phyloP scores from a whole-genome alignment of 352 stramenopile species.

The Globisporangium paddicum region DNA sequence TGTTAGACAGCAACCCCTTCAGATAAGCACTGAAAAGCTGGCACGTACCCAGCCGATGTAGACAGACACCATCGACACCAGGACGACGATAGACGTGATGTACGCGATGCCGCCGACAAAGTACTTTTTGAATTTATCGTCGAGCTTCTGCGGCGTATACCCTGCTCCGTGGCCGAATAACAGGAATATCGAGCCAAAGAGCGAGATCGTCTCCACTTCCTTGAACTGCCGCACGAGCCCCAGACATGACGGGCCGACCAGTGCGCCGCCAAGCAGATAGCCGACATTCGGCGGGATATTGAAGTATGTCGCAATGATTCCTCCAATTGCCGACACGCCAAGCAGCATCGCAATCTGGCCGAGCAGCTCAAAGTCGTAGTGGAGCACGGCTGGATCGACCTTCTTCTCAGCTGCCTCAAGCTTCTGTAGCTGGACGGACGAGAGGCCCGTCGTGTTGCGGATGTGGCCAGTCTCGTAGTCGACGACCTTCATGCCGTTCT shows the following conservation, averaged over 20 bases:
- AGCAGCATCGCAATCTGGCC: slow-evolving; percentile 79
- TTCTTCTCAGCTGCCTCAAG: slow-evolving; percentile 77
- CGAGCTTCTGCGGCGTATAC: slow-evolving; percentile 63
- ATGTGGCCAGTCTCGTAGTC: slow-evolving; percentile 83
- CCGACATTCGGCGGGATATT: slow-evolving; percentile 88
- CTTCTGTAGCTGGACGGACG: slow-evolving; percentile 61
- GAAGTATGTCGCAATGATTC: slow-evolving; percentile 85
- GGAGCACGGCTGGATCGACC: slow-evolving; percentile 74
- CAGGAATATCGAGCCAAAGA: slow-evolving; percentile 93
- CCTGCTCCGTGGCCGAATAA: slow-evolving; percentile 87
- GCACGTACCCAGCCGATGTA: slow-evolving; percentile 72
- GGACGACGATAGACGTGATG: slow-evolving; percentile 59
- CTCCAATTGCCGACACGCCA: slow-evolving; percentile 81
- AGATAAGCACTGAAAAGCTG: background rate
- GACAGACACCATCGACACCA: slow-evolving; percentile 63
- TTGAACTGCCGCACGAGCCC: slow-evolving; percentile 85
- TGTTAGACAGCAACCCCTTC: background rate
- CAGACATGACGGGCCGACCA: slow-evolving; percentile 88
- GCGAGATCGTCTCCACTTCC: slow-evolving; percentile 91
- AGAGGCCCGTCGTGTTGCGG: slow-evolving; percentile 68
- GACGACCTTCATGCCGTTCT: slow-evolving; percentile 73
- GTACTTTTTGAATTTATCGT: slow-evolving; percentile 69
- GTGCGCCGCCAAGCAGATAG: slow-evolving; percentile 87
- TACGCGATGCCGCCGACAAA: slow-evolving; percentile 71
- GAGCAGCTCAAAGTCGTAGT: slow-evolving; percentile 86